Base-by-base conservation (phyloP, 495 filamentous ascomycete genomes). In the Tuber umbilicatum region DNA sequence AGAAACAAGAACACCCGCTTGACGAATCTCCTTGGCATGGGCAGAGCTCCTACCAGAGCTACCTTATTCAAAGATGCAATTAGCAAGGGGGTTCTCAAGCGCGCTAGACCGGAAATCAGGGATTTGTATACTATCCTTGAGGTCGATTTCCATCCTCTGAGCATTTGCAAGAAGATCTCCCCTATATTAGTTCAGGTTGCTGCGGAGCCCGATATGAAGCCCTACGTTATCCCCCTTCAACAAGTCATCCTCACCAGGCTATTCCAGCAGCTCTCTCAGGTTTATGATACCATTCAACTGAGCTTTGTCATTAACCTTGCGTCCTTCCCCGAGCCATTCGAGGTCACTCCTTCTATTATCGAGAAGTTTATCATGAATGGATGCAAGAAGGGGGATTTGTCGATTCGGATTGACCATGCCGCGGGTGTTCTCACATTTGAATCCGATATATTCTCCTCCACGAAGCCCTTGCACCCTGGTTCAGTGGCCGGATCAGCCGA, bases 321-420 rank as follows among this genome's bases (percentile, higher is more conserved):
- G 73, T 89, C 95, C 83, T 99, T 99, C 87, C 95, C 95, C 41
- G 94, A 97, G 80, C 94, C 95, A 38, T 98, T 96, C 89, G 91
- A 97, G 85, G 93, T 98, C 78, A 91, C 88, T 76, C 91, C 92
- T 55, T 90, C 89, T 78, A 97, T 92, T 76, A 97, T 99, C 74
- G 95, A 99, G 86, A 99, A 99, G 86, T 99, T 99, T 88, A 97
- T 99, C 87, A 99, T 99, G 95, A 99, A 99, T 85, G 95, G 95
- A 75, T 97, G 95, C 88, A 99, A 99, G 89, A 99, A 99, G 88
- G 95, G 95, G 42, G 96, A 99, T 80, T 88, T 99, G 70, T 91
- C 95, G 67, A 97, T 99, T 82, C 94, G 95, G 74, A 92, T 99
- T 81, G 92, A 98, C 81, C 95, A 99, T 84, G 92, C 93, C 75